These are phyloP conservation scores for Zygosaccharomyces gambellarensis DNA, from an alignment of 805 yeast genomes.

Conservation along the genomic window DNA sequence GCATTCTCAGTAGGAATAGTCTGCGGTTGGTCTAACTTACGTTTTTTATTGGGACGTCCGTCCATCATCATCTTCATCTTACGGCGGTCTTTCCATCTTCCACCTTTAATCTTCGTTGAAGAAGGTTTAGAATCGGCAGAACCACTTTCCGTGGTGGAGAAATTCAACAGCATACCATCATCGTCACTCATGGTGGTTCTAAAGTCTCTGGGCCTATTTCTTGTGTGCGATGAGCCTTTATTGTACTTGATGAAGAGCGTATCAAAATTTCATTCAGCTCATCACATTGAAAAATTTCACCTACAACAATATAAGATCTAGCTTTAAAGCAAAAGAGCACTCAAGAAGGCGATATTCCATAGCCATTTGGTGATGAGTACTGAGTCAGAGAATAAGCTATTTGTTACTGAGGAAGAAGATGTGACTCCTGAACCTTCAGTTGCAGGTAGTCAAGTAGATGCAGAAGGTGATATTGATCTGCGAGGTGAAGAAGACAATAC, in stretches of 20 bases:
- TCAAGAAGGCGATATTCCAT: background rate
- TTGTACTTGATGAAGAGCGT: background rate
- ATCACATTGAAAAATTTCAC: slow-evolving; percentile 19
- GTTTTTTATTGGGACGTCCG: slow-evolving; percentile 34
- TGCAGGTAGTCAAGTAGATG: slow-evolving; percentile 11
- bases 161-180: slow-evolving; percentile 58
- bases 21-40: slow-evolving; percentile 2
- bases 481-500: slow-evolving; percentile 14
- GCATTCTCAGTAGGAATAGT: background rate
- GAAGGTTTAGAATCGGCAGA: slow-evolving; percentile 16
- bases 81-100: slow-evolving; percentile 79
- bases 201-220: too few relatives aligned
- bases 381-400: slow-evolving; percentile 24
- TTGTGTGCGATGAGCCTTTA: background rate
- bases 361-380: slow-evolving; percentile 9
- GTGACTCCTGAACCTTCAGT: slow-evolving; percentile 14
- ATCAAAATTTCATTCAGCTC: slow-evolving; percentile 19
- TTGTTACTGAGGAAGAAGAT: slow-evolving; percentile 38
- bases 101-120: slow-evolving; percentile 53
- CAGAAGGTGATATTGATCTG: slow-evolving; percentile 14
- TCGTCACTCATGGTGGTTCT: slow-evolving; percentile 28
- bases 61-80: slow-evolving; percentile 47
- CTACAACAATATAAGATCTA: background rate
- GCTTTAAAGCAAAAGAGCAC: background rate
- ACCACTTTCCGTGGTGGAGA: slow-evolving; percentile 41